A percentile compares a stretch with the other conserved stretches of the same genome.
phyloP scores from a whole-genome alignment of 2,329 filamentous ascomycete species.

The Talaromyces islandicus region DNA sequence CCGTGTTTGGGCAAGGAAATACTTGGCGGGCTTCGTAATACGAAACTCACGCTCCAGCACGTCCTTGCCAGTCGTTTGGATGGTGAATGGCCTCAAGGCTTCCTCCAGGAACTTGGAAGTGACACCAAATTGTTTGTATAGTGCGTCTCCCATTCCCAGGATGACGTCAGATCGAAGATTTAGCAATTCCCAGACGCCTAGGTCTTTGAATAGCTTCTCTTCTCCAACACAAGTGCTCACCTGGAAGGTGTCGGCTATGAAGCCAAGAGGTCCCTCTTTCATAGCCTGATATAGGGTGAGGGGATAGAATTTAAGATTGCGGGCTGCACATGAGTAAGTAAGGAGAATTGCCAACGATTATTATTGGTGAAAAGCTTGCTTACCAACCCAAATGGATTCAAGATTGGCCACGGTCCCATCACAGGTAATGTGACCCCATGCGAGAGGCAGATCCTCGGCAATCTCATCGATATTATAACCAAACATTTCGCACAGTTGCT shows the following conservation, averaged over 20 bases:
- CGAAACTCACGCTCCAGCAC: not conserved
- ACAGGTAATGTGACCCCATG: conserved; percentile 44
- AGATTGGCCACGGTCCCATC: conserved; percentile 45
- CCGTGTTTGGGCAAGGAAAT: conserved; percentile 36
- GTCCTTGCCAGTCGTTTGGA: not conserved
- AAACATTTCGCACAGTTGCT: conserved; percentile 42
- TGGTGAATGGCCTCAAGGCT: not conserved
- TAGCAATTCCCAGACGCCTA: not conserved
- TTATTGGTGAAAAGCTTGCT: too few relatives aligned
- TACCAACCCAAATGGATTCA: conserved; percentile 40
- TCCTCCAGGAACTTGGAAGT: not conserved
- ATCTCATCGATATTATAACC: conserved; percentile 41
- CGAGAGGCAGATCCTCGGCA: too few relatives aligned
- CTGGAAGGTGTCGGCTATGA: not conserved
- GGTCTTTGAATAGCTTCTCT: not conserved
- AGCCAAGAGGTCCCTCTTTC: not conserved
- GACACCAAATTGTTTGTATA: not conserved
- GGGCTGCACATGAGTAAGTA: too few relatives aligned
- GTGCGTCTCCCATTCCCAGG: not conserved
- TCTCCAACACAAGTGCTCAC: not conserved
- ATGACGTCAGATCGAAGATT: not conserved
- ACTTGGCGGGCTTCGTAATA: conserved; percentile 20
- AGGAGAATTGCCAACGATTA: too few relatives aligned
- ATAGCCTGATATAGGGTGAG: not conserved
- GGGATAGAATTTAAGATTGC: conserved; percentile 1